These are phyloP conservation scores for Calonectria pauciramosa DNA, from an alignment of 2,329 filamentous ascomycete species.

Conservation along the genomic window DNA sequence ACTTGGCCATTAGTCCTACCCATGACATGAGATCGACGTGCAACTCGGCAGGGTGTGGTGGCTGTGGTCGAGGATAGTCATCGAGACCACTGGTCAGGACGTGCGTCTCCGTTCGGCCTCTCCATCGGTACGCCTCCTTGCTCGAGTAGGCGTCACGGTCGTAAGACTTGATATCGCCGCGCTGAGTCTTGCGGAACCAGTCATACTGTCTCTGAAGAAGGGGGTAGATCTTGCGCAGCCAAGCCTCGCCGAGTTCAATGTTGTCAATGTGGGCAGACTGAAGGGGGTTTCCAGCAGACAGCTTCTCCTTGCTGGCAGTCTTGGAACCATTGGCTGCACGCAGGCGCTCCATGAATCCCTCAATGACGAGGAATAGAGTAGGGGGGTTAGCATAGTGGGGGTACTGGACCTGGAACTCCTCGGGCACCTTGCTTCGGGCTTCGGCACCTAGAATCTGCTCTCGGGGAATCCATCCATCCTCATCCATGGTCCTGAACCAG, in stretches of 20 bases:
- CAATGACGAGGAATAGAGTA: conserved; percentile 91
- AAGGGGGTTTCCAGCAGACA: conserved; percentile 60
- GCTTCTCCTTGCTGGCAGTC: conserved; percentile 57
- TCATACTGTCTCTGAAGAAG: conserved; percentile 89
- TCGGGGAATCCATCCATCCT: conserved; percentile 96
- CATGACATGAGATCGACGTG: conserved; percentile 96
- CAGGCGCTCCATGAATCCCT: conserved; percentile 85
- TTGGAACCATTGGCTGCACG: conserved; percentile 66
- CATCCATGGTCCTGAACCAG: conserved; percentile 97
- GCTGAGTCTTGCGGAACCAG: conserved; percentile 96
- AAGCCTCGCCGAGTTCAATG: conserved; percentile 75
- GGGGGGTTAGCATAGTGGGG: conserved; percentile 98
- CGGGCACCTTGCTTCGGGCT: conserved; percentile 93
- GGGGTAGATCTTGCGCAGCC: conserved; percentile 85
- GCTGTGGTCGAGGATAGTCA: conserved; percentile 94
- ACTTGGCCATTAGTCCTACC: conserved; percentile 96
- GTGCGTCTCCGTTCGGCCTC: conserved; percentile 87
- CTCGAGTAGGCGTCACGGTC: conserved; percentile 88
- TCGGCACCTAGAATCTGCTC: conserved; percentile 95
- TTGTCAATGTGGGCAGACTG: conserved; percentile 78
- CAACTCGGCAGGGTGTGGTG: conserved; percentile 94
- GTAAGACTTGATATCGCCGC: conserved; percentile 90
- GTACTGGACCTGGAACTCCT: conserved; percentile 95
- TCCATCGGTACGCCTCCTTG: conserved; percentile 97
- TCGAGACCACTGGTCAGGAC: conserved; percentile 94